Evolutionary conservation across 352 stramenopile genomes (phyloP).

Genomic region (Phytophthora ohioensis): DNA sequence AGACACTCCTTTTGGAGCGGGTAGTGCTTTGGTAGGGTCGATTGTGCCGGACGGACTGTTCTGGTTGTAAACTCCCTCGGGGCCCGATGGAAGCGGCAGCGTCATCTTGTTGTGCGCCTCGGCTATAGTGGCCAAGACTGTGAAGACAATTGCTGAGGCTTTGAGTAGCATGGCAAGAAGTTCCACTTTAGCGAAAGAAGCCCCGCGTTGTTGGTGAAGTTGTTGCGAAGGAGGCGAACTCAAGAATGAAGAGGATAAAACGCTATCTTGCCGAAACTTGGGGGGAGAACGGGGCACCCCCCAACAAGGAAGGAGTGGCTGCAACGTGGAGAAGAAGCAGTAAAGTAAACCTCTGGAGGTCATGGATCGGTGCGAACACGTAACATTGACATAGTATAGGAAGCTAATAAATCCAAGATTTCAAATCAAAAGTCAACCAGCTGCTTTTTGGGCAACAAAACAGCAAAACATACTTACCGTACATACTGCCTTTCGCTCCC

Average conservation of each 20-base stretch:
- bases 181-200: not conserved
- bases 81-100: slow-evolving; percentile 39
- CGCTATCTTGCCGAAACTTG: too few species aligned
- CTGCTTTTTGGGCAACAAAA: not conserved
- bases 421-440: not conserved
- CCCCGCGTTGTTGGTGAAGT: not conserved
- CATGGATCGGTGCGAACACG: not conserved
- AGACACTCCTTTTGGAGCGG: slow-evolving; percentile 40
- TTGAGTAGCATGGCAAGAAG: not conserved
- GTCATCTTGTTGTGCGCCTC: slow-evolving; percentile 42
- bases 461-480: not conserved
- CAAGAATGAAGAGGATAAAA: not conserved
- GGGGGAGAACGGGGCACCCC: too few species aligned
- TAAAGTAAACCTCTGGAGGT: not conserved
- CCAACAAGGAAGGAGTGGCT: not conserved
- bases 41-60: slow-evolving; percentile 47
- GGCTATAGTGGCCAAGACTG: not conserved
- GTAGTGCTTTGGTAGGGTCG: slow-evolving; percentile 35
- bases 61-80: slow-evolving; percentile 30
- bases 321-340: not conserved
- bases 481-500: too few species aligned
- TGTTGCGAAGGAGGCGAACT: not conserved
- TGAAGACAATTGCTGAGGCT: not conserved
- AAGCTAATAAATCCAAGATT: not conserved
- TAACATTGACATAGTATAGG: not conserved